Conservation (phyloP, 2,329 filamentous ascomycete species). For the Huntiella omanensis region DNA sequence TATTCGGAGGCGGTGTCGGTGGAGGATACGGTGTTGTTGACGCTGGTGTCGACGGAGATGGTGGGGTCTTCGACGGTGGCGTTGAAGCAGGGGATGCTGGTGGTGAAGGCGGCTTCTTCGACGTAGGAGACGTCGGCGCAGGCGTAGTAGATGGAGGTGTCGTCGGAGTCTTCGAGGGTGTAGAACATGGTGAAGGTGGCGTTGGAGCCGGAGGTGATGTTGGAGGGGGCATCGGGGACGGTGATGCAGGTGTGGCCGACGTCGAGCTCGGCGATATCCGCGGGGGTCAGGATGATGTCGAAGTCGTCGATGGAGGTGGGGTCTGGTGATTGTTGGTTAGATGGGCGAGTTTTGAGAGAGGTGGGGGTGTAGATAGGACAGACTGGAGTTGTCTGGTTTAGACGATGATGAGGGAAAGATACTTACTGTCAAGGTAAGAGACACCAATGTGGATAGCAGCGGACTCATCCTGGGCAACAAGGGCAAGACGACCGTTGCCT, state of each 20-base stretch:
- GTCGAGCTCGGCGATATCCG: slow-evolving; percentile 21
- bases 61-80: slow-evolving; percentile 18
- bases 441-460: slow-evolving; percentile 34
- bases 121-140: slow-evolving; percentile 30
- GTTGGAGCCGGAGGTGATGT: slow-evolving; percentile 22
- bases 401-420: not conserved
- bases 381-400: not conserved
- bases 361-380: not conserved
- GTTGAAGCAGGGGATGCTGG: slow-evolving; percentile 25
- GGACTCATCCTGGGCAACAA: slow-evolving; percentile 38
- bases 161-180: slow-evolving; percentile 21
- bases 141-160: slow-evolving; percentile 26
- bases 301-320: slow-evolving; percentile 23
- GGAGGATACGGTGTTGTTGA: slow-evolving; percentile 12
- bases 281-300: slow-evolving; percentile 20
- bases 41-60: slow-evolving; percentile 12
- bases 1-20: slow-evolving; percentile 14
- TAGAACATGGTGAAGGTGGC: slow-evolving; percentile 32
- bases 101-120: slow-evolving; percentile 18
- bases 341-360: not conserved
- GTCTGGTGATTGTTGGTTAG: slow-evolving; percentile 16
- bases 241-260: slow-evolving; percentile 28
- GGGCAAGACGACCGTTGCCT: slow-evolving; percentile 35
- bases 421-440: slow-evolving; percentile 30
- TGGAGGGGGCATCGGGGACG: slow-evolving; percentile 19